Percentiles rank a stretch among this genome's conserved stretches.
Evolutionary conservation across 192 early-diverging fungal genomes (phyloP).

Genomic region (Backusella morwellensis): DNA sequence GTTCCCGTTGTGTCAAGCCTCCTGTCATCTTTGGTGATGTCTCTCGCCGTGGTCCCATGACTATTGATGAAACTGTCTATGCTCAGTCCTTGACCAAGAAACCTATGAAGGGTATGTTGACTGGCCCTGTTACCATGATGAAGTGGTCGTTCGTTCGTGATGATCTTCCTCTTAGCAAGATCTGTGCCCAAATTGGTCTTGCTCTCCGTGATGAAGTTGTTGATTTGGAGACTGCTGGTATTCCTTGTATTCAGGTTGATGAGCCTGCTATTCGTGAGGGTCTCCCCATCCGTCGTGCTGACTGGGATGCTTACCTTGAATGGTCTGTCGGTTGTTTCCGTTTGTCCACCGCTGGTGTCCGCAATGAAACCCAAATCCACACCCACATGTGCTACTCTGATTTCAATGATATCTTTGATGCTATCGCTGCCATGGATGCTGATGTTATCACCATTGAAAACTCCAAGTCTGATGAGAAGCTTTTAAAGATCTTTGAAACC

Average conservation of each 20-base stretch:
- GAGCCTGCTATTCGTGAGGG: conserved; percentile 99
- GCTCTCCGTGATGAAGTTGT: conserved; percentile 96
- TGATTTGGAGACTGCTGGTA: conserved; percentile 91
- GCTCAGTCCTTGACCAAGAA: conserved; percentile 86
- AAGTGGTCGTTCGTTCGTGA: conserved; percentile 99
- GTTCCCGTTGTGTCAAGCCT: conserved; percentile 95
- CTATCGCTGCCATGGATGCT: conserved; percentile 90
- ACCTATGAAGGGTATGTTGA: conserved; percentile 99
- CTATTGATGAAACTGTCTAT: conserved; percentile 79
- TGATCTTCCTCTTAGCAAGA: conserved; percentile 84
- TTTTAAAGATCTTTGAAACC: conserved; percentile 81
- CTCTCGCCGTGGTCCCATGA: conserved; percentile 88
- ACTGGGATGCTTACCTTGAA: conserved; percentile 88
- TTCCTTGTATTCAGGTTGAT: conserved; percentile 95
- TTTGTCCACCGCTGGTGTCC: conserved; percentile 83
- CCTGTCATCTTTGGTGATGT: conserved; percentile 98
- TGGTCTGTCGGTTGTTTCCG: conserved; percentile 96
- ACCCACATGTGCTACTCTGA: conserved; percentile 99
- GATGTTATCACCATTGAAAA: conserved; percentile 99
- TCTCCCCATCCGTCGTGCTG: conserved; percentile 83
- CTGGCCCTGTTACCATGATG: conserved; percentile 96
- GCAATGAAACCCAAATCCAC: conserved; percentile 92
- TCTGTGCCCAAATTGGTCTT: conserved; percentile 88
- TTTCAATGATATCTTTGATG: conserved; percentile 97
- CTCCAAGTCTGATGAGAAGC: conserved; percentile 96